Evolutionary conservation across 129 eudicot species (phyloP).

Genomic region (Flaveria linearis): DNA sequence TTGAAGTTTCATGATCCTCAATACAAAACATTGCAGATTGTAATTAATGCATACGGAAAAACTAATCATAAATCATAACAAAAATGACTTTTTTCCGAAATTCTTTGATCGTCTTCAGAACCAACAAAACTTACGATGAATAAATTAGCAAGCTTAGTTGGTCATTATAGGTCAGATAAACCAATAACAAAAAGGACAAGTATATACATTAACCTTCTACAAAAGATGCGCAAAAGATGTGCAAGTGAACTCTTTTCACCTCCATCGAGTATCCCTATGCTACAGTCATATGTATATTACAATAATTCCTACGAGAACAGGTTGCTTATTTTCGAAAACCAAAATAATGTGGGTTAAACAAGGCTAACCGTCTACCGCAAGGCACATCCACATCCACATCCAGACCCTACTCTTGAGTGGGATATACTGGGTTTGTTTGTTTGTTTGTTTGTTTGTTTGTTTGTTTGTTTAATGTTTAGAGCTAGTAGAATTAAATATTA

Average conservation of each 20-base stretch:
- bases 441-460: no score
- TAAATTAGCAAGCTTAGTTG: conserved; percentile 9
- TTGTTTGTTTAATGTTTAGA: no score
- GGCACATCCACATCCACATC: neutral
- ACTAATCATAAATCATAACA: neutral
- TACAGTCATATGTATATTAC: neutral
- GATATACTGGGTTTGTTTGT: no score
- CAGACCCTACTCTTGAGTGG: no score
- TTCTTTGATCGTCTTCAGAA: neutral
- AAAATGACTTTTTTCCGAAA: neutral
- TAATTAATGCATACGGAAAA: neutral
- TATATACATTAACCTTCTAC: neutral
- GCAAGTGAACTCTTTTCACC: conserved; percentile 6
- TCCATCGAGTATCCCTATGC: conserved; percentile 2
- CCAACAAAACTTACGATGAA: neutral
- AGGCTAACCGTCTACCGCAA: neutral
- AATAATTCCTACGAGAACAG: neutral
- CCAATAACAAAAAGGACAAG: neutral
- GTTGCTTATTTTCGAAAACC: neutral
- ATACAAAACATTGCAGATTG: neutral
- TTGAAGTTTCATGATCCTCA: conserved; percentile 6
- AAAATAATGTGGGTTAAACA: conserved; percentile 13
- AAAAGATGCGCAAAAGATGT: neutral
- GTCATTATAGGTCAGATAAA: neutral
- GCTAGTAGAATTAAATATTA: no score